Conservation (phyloP, 1,284 basidiomycete genomes). For the Cystobasidium sp. region DNA sequence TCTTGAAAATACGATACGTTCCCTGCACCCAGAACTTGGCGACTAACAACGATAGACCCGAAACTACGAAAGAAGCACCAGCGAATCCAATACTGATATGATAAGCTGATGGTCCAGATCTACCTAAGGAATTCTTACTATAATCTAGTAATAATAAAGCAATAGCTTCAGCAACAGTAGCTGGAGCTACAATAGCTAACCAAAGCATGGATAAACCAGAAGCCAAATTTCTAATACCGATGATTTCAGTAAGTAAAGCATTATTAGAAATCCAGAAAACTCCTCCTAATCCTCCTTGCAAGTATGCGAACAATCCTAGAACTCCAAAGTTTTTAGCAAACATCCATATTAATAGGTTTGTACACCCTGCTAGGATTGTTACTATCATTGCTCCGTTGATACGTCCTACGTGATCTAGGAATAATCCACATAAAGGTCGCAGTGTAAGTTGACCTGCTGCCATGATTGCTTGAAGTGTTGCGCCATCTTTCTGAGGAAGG, state of each 20-base stretch:
- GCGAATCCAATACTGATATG: conserved; percentile 36
- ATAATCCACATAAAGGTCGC: conserved; percentile 58
- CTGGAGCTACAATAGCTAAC: conserved; percentile 50
- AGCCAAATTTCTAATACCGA: conserved; percentile 58
- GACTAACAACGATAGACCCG: conserved; percentile 23
- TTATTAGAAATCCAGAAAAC: conserved; percentile 56
- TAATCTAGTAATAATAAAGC: conserved; percentile 23
- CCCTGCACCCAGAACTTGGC: conserved; percentile 38
- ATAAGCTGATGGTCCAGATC: conserved; percentile 51
- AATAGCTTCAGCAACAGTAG: conserved; percentile 29
- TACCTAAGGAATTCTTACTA: conserved; percentile 55
- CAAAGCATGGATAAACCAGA: conserved; percentile 59
- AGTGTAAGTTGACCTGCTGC: conserved; percentile 60
- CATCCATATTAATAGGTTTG: conserved; percentile 59
- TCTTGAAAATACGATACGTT: conserved; percentile 8
- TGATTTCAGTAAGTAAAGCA: conserved; percentile 57
- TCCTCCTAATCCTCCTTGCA: conserved; percentile 58
- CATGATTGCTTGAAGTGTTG: conserved; percentile 59
- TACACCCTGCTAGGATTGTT: conserved; percentile 58
- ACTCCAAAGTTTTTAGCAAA: conserved; percentile 57
- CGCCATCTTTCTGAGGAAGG: conserved; percentile 58
- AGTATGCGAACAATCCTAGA: conserved; percentile 58
- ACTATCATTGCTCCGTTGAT: conserved; percentile 58
- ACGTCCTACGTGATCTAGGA: conserved; percentile 58
- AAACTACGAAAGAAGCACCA: conserved; percentile 34